Conservation (phyloP, 805 yeast genomes). For the Suhomyces tanzawaensis region DNA sequence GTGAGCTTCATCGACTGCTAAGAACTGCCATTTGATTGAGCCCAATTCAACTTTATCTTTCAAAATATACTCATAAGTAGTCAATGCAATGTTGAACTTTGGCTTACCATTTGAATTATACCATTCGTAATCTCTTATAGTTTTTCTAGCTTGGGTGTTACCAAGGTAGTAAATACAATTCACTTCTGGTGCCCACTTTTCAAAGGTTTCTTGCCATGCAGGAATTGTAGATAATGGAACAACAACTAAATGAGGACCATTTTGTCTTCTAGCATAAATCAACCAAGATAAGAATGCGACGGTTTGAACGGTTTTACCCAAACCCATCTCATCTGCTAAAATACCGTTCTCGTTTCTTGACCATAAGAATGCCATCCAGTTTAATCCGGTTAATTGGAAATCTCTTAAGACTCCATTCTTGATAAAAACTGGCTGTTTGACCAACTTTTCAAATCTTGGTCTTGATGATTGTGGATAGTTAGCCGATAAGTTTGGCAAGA, state of each 20-base stretch:
- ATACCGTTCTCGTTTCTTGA: slow-evolving; percentile 96
- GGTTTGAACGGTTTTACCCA: slow-evolving; percentile 97
- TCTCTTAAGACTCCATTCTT: slow-evolving; percentile 92
- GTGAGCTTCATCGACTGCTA: slow-evolving; percentile 99
- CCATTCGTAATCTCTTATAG: slow-evolving; percentile 82
- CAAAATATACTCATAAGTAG: slow-evolving; percentile 94
- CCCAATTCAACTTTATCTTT: slow-evolving; percentile 85
- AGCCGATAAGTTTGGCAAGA: slow-evolving; percentile 77
- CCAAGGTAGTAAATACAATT: slow-evolving; percentile 93
- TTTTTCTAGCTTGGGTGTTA: slow-evolving; percentile 78
- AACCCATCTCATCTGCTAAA: slow-evolving; percentile 97
- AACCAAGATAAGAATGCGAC: slow-evolving; percentile 94
- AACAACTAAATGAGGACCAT: slow-evolving; percentile 95
- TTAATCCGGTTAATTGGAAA: slow-evolving; percentile 95
- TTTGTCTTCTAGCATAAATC: slow-evolving; percentile 90
- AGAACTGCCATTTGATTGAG: slow-evolving; percentile 84
- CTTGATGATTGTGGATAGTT: slow-evolving; percentile 66
- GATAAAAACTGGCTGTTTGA: slow-evolving; percentile 82
- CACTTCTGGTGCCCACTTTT: slow-evolving; percentile 94
- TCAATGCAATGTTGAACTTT: slow-evolving; percentile 86
- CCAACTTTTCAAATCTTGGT: slow-evolving; percentile 86
- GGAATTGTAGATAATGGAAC: slow-evolving; percentile 96
- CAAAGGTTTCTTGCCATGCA: slow-evolving; percentile 99
- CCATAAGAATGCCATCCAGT: slow-evolving; percentile 99
- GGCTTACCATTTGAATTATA: slow-evolving; percentile 65